Evolutionary conservation across 441 rosid species (phyloP).

Genomic region (Adansonia rubrostipa): DNA sequence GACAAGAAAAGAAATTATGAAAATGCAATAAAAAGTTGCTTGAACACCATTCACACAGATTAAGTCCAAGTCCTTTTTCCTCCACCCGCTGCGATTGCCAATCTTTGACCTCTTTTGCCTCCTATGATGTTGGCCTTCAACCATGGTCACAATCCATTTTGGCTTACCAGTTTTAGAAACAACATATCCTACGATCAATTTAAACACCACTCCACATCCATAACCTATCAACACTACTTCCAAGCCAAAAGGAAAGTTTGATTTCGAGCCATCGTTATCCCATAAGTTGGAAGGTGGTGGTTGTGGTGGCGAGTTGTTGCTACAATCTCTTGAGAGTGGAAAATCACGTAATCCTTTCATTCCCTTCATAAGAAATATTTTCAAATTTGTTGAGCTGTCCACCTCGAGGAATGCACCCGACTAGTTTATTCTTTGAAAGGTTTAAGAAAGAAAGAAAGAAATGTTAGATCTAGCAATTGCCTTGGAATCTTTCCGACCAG

Average conservation of each 20-base stretch:
- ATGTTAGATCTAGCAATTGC: constrained; percentile 23
- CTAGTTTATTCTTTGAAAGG: constrained; percentile 29
- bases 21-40: neutral
- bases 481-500: constrained; percentile 33
- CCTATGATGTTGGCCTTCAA: neutral
- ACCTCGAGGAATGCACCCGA: constrained; percentile 27
- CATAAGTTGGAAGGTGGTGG: neutral
- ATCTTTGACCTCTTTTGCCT: neutral
- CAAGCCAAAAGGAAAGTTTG: neutral
- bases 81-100: neutral
- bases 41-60: neutral
- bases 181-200: neutral
- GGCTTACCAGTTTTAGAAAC: neutral
- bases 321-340: neutral
- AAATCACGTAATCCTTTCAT: neutral
- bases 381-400: constrained; percentile 22
- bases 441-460: constrained; percentile 22
- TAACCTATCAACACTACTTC: constrained; percentile 7
- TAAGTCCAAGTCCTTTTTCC: neutral
- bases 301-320: neutral
- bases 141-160: neutral
- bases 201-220: neutral
- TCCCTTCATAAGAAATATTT: neutral
- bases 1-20: neutral
- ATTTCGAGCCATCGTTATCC: neutral